Evolutionary conservation across 106 monocot genomes (phyloP).

Genomic region (Platanthera zijinensis): DNA sequence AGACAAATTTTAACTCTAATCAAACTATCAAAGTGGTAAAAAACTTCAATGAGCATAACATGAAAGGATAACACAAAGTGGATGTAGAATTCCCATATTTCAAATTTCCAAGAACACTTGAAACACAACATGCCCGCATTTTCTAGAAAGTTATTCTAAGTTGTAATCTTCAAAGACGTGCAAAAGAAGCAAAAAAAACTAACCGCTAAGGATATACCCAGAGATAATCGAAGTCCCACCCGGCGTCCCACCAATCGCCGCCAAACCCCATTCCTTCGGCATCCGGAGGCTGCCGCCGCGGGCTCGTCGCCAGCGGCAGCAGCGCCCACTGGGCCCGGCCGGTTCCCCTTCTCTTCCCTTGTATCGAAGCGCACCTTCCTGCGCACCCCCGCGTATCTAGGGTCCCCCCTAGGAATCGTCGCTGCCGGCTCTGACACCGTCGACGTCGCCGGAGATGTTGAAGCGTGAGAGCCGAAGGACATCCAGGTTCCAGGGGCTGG

Average conservation of each 20-base stretch:
- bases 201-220: background rate
- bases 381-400: conserved; percentile 31
- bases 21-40: too few species aligned
- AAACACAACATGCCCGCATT: background rate
- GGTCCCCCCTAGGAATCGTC: conserved; percentile 6
- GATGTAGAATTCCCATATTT: background rate
- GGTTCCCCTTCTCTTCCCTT: background rate
- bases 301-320: background rate
- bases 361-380: conserved; percentile 28
- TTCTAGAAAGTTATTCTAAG: background rate
- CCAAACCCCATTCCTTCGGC: background rate
- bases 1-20: too few species aligned
- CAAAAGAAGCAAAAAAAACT: background rate
- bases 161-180: background rate
- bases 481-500: background rate
- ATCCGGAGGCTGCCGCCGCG: background rate
- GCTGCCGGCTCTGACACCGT: background rate
- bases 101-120: background rate
- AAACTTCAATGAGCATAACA: background rate
- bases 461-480: conserved; percentile 8
- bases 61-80: background rate
- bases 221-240: background rate
- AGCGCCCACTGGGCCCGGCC: background rate
- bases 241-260: background rate
- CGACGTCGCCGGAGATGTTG: background rate